Conservation (phyloP, 805 yeast species). For the Candida silvatica region DNA sequence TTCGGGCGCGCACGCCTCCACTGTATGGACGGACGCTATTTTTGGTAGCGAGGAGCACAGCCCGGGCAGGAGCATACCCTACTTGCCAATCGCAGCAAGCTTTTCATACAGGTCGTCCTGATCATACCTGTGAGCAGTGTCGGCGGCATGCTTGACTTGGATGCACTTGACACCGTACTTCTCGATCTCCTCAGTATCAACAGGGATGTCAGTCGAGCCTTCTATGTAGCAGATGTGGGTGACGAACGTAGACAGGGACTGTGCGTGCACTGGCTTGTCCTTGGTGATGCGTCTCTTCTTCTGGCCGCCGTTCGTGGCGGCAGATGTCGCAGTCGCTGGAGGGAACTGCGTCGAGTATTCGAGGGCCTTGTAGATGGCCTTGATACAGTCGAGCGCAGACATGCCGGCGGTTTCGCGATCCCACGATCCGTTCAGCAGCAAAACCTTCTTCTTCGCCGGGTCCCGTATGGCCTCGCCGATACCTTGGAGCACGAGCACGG, state of each 20-base stretch:
- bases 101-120: conserved; percentile 26
- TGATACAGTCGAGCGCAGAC: conserved; percentile 50
- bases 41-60: too few relatives aligned
- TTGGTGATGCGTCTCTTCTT: conserved; percentile 6
- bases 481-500: conserved; percentile 67
- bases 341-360: conserved; percentile 34
- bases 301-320: too few relatives aligned
- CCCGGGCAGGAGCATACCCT: too few relatives aligned
- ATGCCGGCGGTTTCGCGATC: conserved; percentile 79
- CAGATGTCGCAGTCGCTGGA: too few relatives aligned
- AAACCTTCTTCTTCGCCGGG: conserved; percentile 35
- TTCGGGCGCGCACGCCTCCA: too few relatives aligned
- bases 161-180: conserved; percentile 39
- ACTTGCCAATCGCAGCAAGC: too few relatives aligned
- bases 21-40: too few relatives aligned
- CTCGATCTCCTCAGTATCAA: conserved; percentile 34
- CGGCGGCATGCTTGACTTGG: conserved; percentile 23
- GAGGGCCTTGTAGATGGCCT: conserved; percentile 47
- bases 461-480: conserved; percentile 50
- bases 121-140: conserved; percentile 29
- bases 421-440: conserved; percentile 62
- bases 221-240: conserved; percentile 56
- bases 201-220: conserved; percentile 37
- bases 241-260: conserved; percentile 30
- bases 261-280: conserved; percentile 24